These are phyloP conservation scores for Pythium dissimile DNA, from an alignment of 352 stramenopile genomes.

Conservation along the genomic window DNA sequence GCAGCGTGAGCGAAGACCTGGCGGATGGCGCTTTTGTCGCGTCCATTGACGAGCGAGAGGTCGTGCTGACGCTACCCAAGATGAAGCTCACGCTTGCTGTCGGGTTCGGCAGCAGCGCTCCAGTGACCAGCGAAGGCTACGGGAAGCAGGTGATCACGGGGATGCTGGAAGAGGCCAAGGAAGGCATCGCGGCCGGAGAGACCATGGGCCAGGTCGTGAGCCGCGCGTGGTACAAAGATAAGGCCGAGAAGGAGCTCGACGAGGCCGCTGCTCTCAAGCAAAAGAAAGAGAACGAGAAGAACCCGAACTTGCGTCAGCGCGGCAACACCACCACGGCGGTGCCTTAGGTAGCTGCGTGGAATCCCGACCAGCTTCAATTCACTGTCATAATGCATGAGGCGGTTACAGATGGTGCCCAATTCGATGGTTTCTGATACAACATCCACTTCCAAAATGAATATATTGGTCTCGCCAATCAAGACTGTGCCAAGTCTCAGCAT, in stretches of 20 bases:
- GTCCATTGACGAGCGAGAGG: slow-evolving; percentile 81
- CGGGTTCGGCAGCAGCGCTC: slow-evolving; percentile 74
- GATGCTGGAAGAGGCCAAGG: slow-evolving; percentile 64
- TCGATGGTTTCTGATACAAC: too few relatives aligned
- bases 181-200: slow-evolving; percentile 53
- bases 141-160: slow-evolving; percentile 56
- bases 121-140: slow-evolving; percentile 72
- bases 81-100: slow-evolving; percentile 82
- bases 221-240: slow-evolving; percentile 56
- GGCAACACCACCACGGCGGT: not conserved
- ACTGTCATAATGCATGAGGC: not conserved
- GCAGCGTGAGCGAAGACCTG: slow-evolving; percentile 75
- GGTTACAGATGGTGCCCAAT: not conserved
- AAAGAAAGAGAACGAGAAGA: slow-evolving; percentile 19
- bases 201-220: slow-evolving; percentile 79
- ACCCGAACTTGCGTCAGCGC: slow-evolving; percentile 46
- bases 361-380: not conserved
- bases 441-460: slow-evolving; percentile 1
- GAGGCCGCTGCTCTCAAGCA: slow-evolving; percentile 13
- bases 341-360: not conserved
- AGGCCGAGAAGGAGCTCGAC: slow-evolving; percentile 40
- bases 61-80: slow-evolving; percentile 72
- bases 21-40: slow-evolving; percentile 50
- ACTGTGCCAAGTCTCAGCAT: not conserved
- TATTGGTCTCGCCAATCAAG: slow-evolving; percentile 1